These are phyloP conservation scores for Lecanicillium sp. DNA, from an alignment of 2,329 filamentous ascomycete species.

Conservation along the genomic window DNA sequence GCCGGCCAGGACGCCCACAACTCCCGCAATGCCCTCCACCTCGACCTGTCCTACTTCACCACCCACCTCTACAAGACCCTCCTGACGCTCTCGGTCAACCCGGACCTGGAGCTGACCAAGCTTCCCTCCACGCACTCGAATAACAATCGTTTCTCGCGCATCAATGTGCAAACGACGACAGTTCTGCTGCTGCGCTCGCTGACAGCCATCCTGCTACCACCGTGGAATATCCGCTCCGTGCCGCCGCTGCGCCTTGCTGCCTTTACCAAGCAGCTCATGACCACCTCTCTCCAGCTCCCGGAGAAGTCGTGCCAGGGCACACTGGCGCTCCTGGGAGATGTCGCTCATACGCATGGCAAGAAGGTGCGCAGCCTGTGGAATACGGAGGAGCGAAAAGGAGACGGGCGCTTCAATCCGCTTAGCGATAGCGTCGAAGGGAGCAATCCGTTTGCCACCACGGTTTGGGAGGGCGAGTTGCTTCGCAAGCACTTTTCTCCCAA, in stretches of 20 bases:
- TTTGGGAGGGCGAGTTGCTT: conserved; percentile 91
- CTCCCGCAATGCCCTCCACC: conserved; percentile 69
- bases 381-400: conserved; percentile 86
- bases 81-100: conserved; percentile 67
- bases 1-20: conserved; percentile 89
- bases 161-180: conserved; percentile 93
- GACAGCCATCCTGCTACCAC: conserved; percentile 70
- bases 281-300: conserved; percentile 72
- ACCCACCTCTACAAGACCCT: conserved; percentile 87
- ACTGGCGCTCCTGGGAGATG: conserved; percentile 67
- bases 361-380: conserved; percentile 87
- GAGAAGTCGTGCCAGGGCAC: conserved; percentile 83
- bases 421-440: conserved; percentile 71
- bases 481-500: conserved; percentile 79
- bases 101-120: conserved; percentile 73
- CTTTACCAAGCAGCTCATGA: conserved; percentile 87
- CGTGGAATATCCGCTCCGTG: conserved; percentile 63
- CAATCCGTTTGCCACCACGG: conserved; percentile 82
- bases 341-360: conserved; percentile 72
- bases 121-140: conserved; percentile 30
- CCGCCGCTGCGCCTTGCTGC: conserved; percentile 82
- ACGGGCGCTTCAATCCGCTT: conserved; percentile 74
- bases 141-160: conserved; percentile 44
- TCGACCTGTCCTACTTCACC: conserved; percentile 93
- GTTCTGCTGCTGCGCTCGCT: conserved; percentile 85